These are phyloP conservation scores for Lignosus rhinocerotis DNA, from an alignment of 1,284 basidiomycete genomes.

Conservation along the genomic window DNA sequence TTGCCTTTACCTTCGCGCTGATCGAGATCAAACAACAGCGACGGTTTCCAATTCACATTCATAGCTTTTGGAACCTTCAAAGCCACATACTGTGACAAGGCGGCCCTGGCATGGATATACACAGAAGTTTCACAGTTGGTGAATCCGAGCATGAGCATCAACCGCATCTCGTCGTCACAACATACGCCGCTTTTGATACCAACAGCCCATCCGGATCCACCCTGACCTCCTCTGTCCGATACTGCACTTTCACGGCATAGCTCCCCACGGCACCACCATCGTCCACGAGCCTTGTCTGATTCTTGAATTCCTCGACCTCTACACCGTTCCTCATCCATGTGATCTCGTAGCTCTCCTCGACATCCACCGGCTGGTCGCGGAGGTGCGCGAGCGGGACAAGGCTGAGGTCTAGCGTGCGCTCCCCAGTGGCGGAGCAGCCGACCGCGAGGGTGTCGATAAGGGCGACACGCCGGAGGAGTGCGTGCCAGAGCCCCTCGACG, in stretches of 20 bases:
- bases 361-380: constrained; percentile 37
- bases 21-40: too few species aligned
- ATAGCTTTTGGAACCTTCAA: too few species aligned
- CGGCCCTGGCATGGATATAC: too few species aligned
- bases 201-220: constrained; percentile 41
- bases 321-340: constrained; percentile 51
- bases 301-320: constrained; percentile 44
- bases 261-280: constrained; percentile 35
- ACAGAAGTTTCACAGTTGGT: too few species aligned
- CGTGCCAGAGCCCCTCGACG: constrained; percentile 70
- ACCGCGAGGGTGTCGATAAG: constrained; percentile 58
- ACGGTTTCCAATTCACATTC: too few species aligned
- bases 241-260: constrained; percentile 50
- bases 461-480: constrained; percentile 56
- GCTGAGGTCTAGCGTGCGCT: constrained; percentile 39
- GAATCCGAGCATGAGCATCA: neutral
- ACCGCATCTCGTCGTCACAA: constrained; percentile 18
- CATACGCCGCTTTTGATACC: constrained; percentile 16
- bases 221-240: constrained; percentile 58
- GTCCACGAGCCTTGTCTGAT: constrained; percentile 47
- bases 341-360: constrained; percentile 54
- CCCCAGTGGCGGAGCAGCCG: constrained; percentile 33
- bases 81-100: too few species aligned
- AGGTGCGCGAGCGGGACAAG: constrained; percentile 65
- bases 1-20: too few species aligned